Evolutionary conservation across 345 rosid species (phyloP).

Genomic region (Syzygium aromaticum): DNA sequence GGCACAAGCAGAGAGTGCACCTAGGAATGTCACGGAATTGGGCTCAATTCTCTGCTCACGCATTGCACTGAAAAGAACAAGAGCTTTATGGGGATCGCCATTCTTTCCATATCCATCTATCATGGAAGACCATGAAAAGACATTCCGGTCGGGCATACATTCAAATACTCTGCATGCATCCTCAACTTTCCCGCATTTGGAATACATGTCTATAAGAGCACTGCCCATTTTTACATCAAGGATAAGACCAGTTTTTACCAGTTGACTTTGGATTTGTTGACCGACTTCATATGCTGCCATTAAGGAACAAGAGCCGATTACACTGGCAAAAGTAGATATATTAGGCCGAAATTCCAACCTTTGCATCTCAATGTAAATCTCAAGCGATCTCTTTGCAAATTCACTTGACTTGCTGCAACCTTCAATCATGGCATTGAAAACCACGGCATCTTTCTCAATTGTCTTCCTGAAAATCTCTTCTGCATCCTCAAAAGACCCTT

Average conservation of each 20-base stretch:
- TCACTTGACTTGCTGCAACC: conserved; percentile 62
- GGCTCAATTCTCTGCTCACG: conserved; percentile 36
- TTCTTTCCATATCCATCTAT: conserved; percentile 96
- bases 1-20: conserved; percentile 79
- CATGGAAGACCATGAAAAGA: conserved; percentile 93
- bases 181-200: conserved; percentile 68
- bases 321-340: conserved; percentile 68
- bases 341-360: conserved; percentile 49
- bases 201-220: conserved; percentile 84
- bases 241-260: conserved; percentile 45
- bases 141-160: conserved; percentile 56
- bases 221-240: conserved; percentile 66
- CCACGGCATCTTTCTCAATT: conserved; percentile 58
- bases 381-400: conserved; percentile 44
- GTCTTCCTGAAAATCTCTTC: conserved; percentile 52
- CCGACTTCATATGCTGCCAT: conserved; percentile 55
- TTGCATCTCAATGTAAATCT: conserved; percentile 59
- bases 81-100: conserved; percentile 67
- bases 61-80: conserved; percentile 55
- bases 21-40: conserved; percentile 76
- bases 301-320: conserved; percentile 75
- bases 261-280: conserved; percentile 66
- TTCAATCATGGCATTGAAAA: conserved; percentile 92
- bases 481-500: conserved; percentile 45
- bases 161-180: conserved; percentile 59